phyloP scores from a whole-genome alignment of 768 basidiomycete genomes.

The Rhizopogon vesiculosus region DNA sequence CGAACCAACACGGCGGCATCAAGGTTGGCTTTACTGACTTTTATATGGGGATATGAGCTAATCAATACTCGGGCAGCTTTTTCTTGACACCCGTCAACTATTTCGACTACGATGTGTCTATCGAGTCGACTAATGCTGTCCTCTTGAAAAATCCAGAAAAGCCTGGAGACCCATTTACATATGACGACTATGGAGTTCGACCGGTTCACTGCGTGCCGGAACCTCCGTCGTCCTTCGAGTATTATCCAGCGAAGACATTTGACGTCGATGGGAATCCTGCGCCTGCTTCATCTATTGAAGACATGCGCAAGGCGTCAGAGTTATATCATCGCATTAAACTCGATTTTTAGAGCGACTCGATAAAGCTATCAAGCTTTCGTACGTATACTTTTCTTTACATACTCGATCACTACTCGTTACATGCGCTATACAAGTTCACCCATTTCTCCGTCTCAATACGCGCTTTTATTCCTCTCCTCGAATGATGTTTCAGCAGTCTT shows the following conservation, averaged over 20 bases:
- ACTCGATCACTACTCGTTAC: no score
- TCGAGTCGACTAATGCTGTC: conserved; percentile 53
- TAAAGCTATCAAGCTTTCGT: background rate
- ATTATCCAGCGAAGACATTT: conserved; percentile 28
- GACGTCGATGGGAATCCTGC: conserved; percentile 30
- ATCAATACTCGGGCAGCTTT: conserved; percentile 32
- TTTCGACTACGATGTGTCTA: conserved; percentile 58
- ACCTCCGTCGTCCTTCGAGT: conserved; percentile 34
- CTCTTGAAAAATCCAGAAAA: conserved; percentile 35
- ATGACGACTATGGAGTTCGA: conserved; percentile 51
- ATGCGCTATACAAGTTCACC: no score
- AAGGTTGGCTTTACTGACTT: conserved; percentile 29
- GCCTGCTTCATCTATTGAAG: conserved; percentile 26
- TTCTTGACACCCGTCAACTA: conserved; percentile 60
- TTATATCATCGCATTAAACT: conserved; percentile 35
- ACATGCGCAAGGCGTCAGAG: conserved; percentile 36
- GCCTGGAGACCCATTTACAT: conserved; percentile 34
- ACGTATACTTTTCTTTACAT: no score
- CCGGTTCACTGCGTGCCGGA: conserved; percentile 34
- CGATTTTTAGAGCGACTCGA: conserved; percentile 16
- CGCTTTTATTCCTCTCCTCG: no score
- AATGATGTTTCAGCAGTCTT: no score
- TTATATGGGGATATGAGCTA: background rate
- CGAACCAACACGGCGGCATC: conserved; percentile 52
- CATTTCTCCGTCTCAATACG: no score